Conservation (phyloP, 73 alveolate genomes). For the Tetrahymena thermophila region DNA sequence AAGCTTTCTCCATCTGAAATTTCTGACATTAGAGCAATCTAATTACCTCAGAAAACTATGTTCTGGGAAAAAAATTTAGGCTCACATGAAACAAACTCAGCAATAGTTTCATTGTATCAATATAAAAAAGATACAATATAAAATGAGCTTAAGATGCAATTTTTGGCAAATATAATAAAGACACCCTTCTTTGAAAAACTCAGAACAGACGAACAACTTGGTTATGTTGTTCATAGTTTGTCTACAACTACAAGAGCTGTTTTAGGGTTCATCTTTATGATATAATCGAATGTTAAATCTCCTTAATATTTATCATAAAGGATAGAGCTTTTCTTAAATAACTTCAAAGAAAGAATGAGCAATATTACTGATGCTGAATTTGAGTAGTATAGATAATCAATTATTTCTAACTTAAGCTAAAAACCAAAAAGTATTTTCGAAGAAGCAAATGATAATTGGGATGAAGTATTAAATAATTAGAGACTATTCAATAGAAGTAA, state of each 20-base stretch:
- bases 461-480: slow-evolving; percentile 10
- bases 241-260: slow-evolving; percentile 10
- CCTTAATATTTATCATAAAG: slow-evolving; percentile 21
- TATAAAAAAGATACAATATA: background rate
- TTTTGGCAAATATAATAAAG: slow-evolving; percentile 20
- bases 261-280: slow-evolving; percentile 8
- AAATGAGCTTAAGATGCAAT: background rate
- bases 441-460: slow-evolving; percentile 31
- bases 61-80: background rate
- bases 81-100: background rate
- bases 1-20: background rate
- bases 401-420: background rate
- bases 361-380: slow-evolving; percentile 12
- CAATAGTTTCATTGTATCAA: background rate
- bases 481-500: slow-evolving; percentile 19
- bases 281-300: slow-evolving; percentile 20
- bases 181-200: slow-evolving; percentile 30
- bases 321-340: background rate
- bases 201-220: slow-evolving; percentile 28
- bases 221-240: slow-evolving; percentile 31
- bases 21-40: background rate
- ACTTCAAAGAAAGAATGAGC: background rate
- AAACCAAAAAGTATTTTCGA: slow-evolving; percentile 7
- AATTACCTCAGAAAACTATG: background rate
- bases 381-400: slow-evolving; percentile 24